phyloP scores from a whole-genome alignment of 179 eudicot genomes.

The Carnegiea gigantea region DNA sequence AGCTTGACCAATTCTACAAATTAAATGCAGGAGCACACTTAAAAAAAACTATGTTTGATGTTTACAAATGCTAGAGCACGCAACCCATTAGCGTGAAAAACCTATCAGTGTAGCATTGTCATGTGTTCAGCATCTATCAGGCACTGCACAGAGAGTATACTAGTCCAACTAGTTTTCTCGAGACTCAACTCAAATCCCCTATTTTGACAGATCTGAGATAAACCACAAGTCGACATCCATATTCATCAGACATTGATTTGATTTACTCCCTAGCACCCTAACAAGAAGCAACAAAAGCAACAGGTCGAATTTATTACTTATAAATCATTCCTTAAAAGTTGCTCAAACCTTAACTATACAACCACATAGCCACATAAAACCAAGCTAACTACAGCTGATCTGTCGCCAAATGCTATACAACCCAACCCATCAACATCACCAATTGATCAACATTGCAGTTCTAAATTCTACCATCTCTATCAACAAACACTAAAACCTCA shows the following conservation, averaged over 20 bases:
- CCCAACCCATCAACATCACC: neutral
- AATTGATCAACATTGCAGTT: neutral
- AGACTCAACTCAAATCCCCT: neutral
- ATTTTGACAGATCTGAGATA: neutral
- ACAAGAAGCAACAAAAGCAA: neutral
- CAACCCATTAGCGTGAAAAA: neutral
- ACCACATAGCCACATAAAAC: neutral
- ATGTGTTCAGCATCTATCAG: neutral
- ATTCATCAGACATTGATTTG: neutral
- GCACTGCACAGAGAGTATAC: neutral
- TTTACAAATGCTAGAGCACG: neutral
- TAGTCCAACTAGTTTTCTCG: neutral
- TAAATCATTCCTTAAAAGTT: neutral
- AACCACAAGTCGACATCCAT: neutral
- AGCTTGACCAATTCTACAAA: neutral
- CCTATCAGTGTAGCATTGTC: neutral
- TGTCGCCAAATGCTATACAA: neutral
- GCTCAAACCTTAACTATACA: neutral
- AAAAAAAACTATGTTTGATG: neutral
- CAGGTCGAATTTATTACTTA: neutral
- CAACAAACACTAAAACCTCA: neutral
- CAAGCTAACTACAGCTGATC: neutral
- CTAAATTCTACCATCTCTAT: neutral
- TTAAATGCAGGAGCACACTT: neutral
- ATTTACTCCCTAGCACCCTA: neutral